phyloP scores from a whole-genome alignment of 2,329 filamentous ascomycete species.

The Alternaria triticimaculans region DNA sequence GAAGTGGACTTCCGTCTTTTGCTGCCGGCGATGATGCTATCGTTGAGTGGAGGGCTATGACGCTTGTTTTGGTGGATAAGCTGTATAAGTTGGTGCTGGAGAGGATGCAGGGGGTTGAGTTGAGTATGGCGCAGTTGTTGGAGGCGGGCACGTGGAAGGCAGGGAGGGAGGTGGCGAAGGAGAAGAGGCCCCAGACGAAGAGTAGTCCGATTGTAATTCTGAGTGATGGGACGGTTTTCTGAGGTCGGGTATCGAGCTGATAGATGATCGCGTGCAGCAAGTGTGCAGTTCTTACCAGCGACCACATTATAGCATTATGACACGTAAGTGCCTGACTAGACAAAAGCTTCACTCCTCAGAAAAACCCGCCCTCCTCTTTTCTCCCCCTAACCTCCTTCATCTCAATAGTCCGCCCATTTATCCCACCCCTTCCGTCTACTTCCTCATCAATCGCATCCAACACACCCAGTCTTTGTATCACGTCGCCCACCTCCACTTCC shows the following conservation, averaged over 20 bases:
- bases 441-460: background rate
- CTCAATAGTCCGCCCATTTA: background rate
- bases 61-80: conserved; percentile 74
- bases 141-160: conserved; percentile 95
- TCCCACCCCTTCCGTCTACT: background rate
- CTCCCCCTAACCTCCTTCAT: background rate
- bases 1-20: conserved; percentile 74
- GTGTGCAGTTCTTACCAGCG: no score
- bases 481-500: no score
- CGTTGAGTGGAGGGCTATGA: conserved; percentile 77
- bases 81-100: conserved; percentile 72
- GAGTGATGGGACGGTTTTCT: conserved; percentile 41
- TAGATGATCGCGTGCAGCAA: no score
- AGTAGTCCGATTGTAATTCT: conserved; percentile 40
- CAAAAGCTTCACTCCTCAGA: background rate
- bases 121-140: conserved; percentile 84
- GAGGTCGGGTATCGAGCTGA: no score
- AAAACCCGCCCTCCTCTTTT: background rate
- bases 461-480: background rate
- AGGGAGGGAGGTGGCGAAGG: conserved; percentile 32
- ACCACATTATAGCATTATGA: no score
- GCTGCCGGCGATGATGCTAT: conserved; percentile 75
- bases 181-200: conserved; percentile 32
- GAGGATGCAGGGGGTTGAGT: conserved; percentile 69
- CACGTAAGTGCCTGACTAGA: background rate